A percentile compares a stretch with the other conserved stretches of the same genome.
Evolutionary conservation across 305 asterid species (phyloP).

Genomic region (Fraxinus ornus): DNA sequence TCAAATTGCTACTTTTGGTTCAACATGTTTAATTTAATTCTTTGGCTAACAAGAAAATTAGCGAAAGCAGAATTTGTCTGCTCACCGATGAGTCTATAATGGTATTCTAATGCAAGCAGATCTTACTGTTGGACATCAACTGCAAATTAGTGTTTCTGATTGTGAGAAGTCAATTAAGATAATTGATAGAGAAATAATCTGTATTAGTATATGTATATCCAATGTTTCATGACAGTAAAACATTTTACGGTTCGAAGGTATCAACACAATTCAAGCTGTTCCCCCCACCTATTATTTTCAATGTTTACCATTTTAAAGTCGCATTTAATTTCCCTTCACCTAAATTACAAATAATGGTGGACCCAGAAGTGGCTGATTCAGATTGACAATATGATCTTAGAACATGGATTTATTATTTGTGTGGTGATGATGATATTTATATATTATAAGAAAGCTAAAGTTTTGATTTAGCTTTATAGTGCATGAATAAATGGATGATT

Average conservation of each 20-base stretch:
- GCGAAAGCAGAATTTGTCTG: background rate
- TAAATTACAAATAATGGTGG: background rate
- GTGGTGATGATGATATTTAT: background rate
- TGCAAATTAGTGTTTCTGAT: background rate
- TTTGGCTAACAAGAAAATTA: background rate
- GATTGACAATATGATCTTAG: background rate
- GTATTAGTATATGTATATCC: background rate
- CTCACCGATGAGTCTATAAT: background rate
- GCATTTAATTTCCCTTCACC: background rate
- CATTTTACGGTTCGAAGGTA: background rate
- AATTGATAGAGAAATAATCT: background rate
- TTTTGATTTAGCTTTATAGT: background rate
- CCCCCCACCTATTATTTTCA: background rate
- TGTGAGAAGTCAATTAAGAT: background rate
- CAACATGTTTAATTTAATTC: background rate
- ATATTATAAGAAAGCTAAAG: background rate
- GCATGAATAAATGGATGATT: background rate
- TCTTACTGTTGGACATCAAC: background rate
- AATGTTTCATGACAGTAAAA: background rate
- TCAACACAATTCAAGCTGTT: background rate
- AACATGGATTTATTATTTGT: background rate
- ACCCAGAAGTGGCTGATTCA: background rate
- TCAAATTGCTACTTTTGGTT: background rate
- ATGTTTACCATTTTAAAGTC: background rate
- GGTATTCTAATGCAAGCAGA: constrained; percentile 18